Base-by-base conservation (phyloP, 2,329 filamentous ascomycete species). In the Fusarium sterilihyphosum region DNA sequence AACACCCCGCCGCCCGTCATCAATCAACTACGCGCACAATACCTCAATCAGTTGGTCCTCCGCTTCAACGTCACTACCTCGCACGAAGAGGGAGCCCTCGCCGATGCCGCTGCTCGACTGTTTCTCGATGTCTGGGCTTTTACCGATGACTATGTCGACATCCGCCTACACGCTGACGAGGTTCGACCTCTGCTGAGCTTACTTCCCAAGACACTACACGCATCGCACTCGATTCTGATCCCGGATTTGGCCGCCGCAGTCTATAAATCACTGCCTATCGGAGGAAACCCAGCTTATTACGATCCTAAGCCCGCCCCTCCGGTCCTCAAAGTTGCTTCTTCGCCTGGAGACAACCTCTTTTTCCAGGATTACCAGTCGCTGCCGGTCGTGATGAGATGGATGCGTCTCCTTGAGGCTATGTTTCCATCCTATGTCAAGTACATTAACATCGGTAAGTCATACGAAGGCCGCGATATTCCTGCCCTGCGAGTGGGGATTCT, bases 41-140 rank as follows among this genome's bases (percentile, higher is more conserved):
- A 98, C 81, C 90, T 91, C 71, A 90, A 92, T 71, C 92, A 98
- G 82, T 88, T 98, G n/a, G 94, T 99, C 22, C 85, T 98, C 72
- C 92, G 96, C 44, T 98, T 98, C 87, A 94, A 93, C 78, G 85
- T 98, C 63, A 91, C 88, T 70, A 91, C 89, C 33, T 82, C 87
- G 7, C 87, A 91, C 26, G 93, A 97, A 79, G 92, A 93, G 67
- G 83, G 85, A 40, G 92, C 92, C 3, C 85, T 98, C 64, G 88
- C 91, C n/a, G 89, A 93, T 65, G 94, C 94, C 7, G 88, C 92
- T 2, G 88, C 93, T 70, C 90, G 91, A 24, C 88, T 98, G 31
- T 92, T 96, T 77, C 86, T 98, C 47, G 96, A 99, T 80, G 89
- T 98, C 4, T 99, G 96, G 96, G 92, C 94, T 29, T 94, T 93